phyloP scores from a whole-genome alignment of 257 asterid genomes.

The Solanum boliviense region DNA sequence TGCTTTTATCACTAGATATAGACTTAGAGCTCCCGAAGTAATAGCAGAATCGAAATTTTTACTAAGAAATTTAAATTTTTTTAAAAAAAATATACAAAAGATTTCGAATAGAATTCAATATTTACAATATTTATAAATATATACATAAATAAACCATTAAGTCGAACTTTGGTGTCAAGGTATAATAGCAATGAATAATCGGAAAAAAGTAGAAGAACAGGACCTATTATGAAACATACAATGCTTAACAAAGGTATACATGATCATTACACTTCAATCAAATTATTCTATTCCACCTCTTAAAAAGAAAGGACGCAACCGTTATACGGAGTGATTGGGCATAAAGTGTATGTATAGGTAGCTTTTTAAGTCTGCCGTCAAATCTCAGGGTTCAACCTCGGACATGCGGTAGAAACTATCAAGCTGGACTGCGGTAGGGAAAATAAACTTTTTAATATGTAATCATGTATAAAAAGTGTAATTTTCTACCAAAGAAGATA shows the following conservation, averaged over 20 bases:
- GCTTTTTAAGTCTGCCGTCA: background rate
- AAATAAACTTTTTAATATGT: fast-evolving
- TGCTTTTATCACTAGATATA: background rate
- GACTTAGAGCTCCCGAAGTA: background rate
- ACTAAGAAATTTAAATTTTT: background rate
- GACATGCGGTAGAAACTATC: background rate
- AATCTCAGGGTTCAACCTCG: background rate
- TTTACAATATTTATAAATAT: background rate
- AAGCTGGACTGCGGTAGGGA: background rate
- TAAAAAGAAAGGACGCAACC: background rate
- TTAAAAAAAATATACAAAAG: background rate
- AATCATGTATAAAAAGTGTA: background rate
- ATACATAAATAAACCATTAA: background rate
- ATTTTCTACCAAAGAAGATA: background rate
- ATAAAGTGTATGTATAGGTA: background rate
- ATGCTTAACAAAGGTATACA: background rate
- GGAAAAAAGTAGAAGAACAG: background rate
- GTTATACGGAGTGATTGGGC: background rate
- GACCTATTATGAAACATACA: background rate
- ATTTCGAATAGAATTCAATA: background rate
- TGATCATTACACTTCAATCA: background rate
- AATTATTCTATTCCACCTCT: background rate
- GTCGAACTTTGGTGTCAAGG: background rate
- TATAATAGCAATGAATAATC: background rate
- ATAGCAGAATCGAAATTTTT: background rate